Base-by-base conservation (phyloP, 495 filamentous ascomycete genomes). In the Aspergillus cavernicola region DNA sequence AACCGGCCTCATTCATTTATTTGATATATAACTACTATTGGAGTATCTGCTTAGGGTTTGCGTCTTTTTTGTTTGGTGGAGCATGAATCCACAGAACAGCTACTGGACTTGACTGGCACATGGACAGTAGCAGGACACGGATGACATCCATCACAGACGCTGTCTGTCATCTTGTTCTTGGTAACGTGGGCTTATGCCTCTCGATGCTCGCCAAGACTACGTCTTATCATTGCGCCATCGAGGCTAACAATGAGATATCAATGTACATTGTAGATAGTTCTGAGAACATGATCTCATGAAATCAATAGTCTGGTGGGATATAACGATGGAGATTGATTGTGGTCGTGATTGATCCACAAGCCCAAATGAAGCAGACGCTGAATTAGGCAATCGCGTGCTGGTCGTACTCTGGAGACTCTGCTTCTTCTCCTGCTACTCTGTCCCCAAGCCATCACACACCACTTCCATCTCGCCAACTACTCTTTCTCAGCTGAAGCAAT, bases 151-250 rank as follows among this genome's bases (percentile, higher is more conserved):
- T 33, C 31, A 33, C 12, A 2, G 3, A 33, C 11, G 31, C 31
- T 33, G 24, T 9, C 24, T n/a, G n/a, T n/a, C n/a, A n/a, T n/a
- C n/a, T 4, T 9, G 24, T 9, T 33, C 31, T 9, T 33, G 11
- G 31, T 33, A n/a, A 33, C 7, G 31, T 33, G 31, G 9, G 31
- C 9, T 28, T 9, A 9, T 4, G 9, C 24, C 9, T 28, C 24
- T 28, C n/a, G n/a, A n/a, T n/a, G n/a, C n/a, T n/a, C 24, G 47
- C 47, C 47, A 50, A 50, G 47, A 28, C 22, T 18, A 22, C n/a
- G 31, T 13, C 6, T 23, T 1, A 12, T 16, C 52, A 54, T 54
- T 54, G 42, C 52, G 52, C 52, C 42, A 54, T 54, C 52, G 35
- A 40, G 42, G 35, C 52, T 47, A 41, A 31, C 3, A 41, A 52